Percentiles rank a stretch among this genome's conserved stretches.
phyloP scores from a whole-genome alignment of 495 filamentous ascomycete species.

The Lasiosphaeria miniovina region DNA sequence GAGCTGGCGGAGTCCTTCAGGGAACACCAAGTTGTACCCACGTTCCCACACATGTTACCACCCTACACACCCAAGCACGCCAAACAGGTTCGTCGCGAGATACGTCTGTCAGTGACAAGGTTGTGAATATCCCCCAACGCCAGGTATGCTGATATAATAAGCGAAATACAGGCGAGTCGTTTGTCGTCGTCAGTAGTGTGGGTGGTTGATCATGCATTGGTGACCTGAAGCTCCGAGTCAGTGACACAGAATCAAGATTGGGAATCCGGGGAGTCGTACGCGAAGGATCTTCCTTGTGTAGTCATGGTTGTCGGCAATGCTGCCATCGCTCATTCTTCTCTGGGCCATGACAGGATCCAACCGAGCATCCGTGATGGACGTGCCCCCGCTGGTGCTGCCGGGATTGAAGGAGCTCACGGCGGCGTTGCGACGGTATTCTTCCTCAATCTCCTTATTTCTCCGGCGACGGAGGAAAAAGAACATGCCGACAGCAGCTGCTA shows the following conservation, averaged over 20 bases:
- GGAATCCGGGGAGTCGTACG: constrained; percentile 49
- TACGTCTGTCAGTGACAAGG: constrained; percentile 44
- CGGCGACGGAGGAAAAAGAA: constrained; percentile 76
- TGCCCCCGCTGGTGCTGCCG: constrained; percentile 44
- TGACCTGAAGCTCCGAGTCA: constrained; percentile 39
- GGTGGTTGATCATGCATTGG: constrained; percentile 50
- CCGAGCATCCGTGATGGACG: constrained; percentile 72
- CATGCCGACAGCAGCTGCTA: constrained; percentile 60
- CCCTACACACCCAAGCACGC: constrained; percentile 38
- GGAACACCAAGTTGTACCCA: constrained; percentile 22
- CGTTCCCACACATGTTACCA: constrained; percentile 29
- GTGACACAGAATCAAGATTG: neutral
- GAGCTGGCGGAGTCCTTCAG: constrained; percentile 25
- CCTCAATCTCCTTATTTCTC: constrained; percentile 69
- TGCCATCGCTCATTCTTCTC: constrained; percentile 88
- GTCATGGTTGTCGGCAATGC: constrained; percentile 96
- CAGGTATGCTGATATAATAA: constrained; percentile 48
- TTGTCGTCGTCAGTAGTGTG: constrained; percentile 42
- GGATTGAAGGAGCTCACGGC: constrained; percentile 65
- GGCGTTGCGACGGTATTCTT: constrained; percentile 74
- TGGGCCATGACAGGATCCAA: constrained; percentile 88
- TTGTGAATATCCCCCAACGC: constrained; percentile 45
- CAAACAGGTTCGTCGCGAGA: constrained; percentile 33
- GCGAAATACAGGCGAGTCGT: constrained; percentile 50
- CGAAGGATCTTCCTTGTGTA: constrained; percentile 94